Evolutionary conservation across 1,139 yeast species (phyloP).

Genomic region (Yamadazyma friedrichii): DNA sequence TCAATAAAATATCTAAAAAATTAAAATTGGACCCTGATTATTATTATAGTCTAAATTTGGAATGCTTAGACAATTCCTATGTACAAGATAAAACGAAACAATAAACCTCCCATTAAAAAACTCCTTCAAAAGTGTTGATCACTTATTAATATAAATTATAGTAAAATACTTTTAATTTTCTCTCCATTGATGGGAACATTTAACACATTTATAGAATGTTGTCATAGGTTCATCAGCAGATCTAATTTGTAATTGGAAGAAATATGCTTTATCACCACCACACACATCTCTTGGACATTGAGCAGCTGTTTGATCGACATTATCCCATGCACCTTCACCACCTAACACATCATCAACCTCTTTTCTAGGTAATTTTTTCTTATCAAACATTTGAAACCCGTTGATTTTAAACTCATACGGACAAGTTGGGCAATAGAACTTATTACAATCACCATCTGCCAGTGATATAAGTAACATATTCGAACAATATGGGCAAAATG

Average conservation of each 20-base stretch:
- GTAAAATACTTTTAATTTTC: conserved; percentile 55
- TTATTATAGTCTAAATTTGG: conserved; percentile 14
- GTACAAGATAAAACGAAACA: neutral
- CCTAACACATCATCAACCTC: conserved; percentile 96
- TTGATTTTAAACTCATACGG: conserved; percentile 89
- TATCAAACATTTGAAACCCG: conserved; percentile 80
- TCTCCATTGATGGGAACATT: conserved; percentile 95
- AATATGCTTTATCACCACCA: conserved; percentile 89
- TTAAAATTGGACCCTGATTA: conserved; percentile 17
- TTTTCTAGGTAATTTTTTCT: conserved; percentile 79
- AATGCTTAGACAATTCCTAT: conserved; percentile 3
- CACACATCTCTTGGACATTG: conserved; percentile 89
- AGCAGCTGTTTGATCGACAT: conserved; percentile 85
- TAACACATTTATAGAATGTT: conserved; percentile 89
- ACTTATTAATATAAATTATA: too few relatives aligned
- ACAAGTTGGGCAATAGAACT: conserved; percentile 87
- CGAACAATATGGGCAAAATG: conserved; percentile 92
- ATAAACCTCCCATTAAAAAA: neutral
- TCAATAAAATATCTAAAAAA: conserved; percentile 10
- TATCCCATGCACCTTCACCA: conserved; percentile 98
- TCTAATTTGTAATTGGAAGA: conserved; percentile 93
- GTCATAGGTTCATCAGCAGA: conserved; percentile 96
- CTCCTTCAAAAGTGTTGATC: neutral
- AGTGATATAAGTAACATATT: conserved; percentile 67
- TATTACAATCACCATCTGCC: conserved; percentile 38